Evolutionary conservation across 2,329 filamentous ascomycete species (phyloP), one percentile per base, ranked within the genome.

Genomic region (Byssochlamys sp.): DNA sequence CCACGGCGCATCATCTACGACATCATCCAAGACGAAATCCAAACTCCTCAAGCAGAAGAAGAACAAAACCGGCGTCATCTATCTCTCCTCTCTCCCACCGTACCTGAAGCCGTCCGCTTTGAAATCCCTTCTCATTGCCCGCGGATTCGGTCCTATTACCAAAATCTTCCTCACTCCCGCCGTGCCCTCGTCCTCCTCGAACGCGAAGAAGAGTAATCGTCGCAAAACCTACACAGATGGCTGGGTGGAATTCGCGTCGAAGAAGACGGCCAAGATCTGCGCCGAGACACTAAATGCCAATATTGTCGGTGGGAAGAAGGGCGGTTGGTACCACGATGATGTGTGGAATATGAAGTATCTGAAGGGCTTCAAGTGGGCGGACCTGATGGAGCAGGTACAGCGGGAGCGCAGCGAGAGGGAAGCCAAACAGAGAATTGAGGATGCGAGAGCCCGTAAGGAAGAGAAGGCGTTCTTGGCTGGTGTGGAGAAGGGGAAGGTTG

Each of bases 311-410:
- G 75, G 75, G 2, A 66, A 68, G 31, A 77, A 78, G 64, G 73
- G 73, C 2, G 71, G 75, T 4, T 78, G 69, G 65, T 78, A 78
- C 56, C 71, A 73, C 54, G 76, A 77, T 61, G 77, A 77, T 63
- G 63, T 78, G 28, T 75, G 69, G 70, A 78, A 77, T 59, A 76
- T 78, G 67, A 77, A 75, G 56, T 78, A 78, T 57, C 63, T 78
- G 52, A 62, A 63, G 10, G 73, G 73, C 2, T 75, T 76, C 58
- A 69, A 68, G 55, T 78, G 76, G 76, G 67, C 65, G 24, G 74
- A 78, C 65, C 59, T 78, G 59, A 77, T 76, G 71, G 75, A 77
- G 55, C 73, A 73, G 52, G 69, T 77, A 19, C 69, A 73, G 59
- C 63, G 73, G 54, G 76, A 78, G 67, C 67, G 72, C 58, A 63